phyloP scores from a whole-genome alignment of 2,329 filamentous ascomycete genomes.

The Xylariaceae sp. region DNA sequence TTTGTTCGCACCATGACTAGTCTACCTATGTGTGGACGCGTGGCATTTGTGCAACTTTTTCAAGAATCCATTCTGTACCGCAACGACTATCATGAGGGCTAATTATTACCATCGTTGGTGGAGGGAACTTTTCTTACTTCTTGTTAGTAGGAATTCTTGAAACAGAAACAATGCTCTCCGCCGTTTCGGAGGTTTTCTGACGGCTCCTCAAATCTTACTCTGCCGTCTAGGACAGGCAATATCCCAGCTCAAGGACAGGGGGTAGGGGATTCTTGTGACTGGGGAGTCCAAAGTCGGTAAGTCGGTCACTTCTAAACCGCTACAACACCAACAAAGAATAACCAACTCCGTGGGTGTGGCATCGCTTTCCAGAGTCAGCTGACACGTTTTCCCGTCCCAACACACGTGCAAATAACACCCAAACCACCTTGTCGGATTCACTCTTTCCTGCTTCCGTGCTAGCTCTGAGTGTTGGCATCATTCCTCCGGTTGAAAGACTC shows the following conservation, averaged over 20 bases:
- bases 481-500: neutral
- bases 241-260: neutral
- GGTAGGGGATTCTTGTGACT: conserved; percentile 15
- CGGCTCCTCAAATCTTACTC: conserved; percentile 16
- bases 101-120: neutral
- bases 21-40: conserved; percentile 4
- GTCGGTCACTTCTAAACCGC: neutral
- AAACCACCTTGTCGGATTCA: neutral
- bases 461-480: neutral
- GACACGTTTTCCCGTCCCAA: neutral
- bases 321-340: neutral
- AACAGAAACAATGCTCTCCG: conserved; percentile 22
- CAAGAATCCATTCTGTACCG: too few relatives aligned
- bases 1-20: conserved; percentile 20
- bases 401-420: conserved; percentile 3
- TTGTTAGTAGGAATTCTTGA: conserved; percentile 22
- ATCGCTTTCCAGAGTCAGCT: neutral
- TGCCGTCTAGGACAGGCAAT: conserved; percentile 11
- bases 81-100: too few relatives aligned
- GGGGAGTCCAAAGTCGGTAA: conserved; percentile 12
- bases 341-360: neutral
- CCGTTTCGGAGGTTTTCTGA: conserved; percentile 19
- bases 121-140: conserved; percentile 5
- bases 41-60: conserved; percentile 2
- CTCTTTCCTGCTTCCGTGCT: neutral